phyloP scores from a whole-genome alignment of 2,329 filamentous ascomycete species.

The Colletotrichum tropicale region DNA sequence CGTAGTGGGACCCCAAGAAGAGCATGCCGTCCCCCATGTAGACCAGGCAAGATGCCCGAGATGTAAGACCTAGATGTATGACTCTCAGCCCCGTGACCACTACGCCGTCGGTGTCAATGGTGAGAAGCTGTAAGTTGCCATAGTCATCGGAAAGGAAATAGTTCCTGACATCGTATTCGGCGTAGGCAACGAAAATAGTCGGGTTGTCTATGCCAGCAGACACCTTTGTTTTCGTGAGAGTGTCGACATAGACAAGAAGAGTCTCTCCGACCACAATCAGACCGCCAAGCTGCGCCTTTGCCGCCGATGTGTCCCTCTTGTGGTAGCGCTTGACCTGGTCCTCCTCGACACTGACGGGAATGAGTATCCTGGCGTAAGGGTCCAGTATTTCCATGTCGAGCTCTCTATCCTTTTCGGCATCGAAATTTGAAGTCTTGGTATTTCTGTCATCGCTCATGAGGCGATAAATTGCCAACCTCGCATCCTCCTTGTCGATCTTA shows the following conservation, averaged over 20 bases:
- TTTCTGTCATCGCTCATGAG: slow-evolving; percentile 64
- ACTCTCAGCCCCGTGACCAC: slow-evolving; percentile 77
- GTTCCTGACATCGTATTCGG: slow-evolving; percentile 77
- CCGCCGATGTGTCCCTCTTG: slow-evolving; percentile 56
- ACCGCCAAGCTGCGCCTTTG: slow-evolving; percentile 68
- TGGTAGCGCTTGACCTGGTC: slow-evolving; percentile 65
- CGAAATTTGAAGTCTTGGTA: slow-evolving; percentile 57
- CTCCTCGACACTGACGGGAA: slow-evolving; percentile 62
- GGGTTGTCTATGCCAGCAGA: slow-evolving; percentile 71
- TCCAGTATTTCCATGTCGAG: slow-evolving; percentile 59
- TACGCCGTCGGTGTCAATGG: slow-evolving; percentile 70
- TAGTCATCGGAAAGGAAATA: slow-evolving; percentile 95
- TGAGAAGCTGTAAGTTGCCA: slow-evolving; percentile 83
- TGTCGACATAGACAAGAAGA: slow-evolving; percentile 83
- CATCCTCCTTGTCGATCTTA: slow-evolving; percentile 54
- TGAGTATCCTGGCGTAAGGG: slow-evolving; percentile 63
- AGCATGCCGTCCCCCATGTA: slow-evolving; percentile 76
- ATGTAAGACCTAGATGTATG: slow-evolving; percentile 66
- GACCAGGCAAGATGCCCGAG: slow-evolving; percentile 78
- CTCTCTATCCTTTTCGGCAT: slow-evolving; percentile 59
- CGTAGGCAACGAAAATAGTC: slow-evolving; percentile 92
- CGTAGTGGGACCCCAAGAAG: slow-evolving; percentile 91
- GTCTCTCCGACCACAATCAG: slow-evolving; percentile 81
- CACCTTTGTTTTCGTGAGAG: slow-evolving; percentile 70
- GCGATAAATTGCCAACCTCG: slow-evolving; percentile 63